These are phyloP conservation scores for Terfezia claveryi DNA, from an alignment of 495 filamentous ascomycete genomes.

Conservation along the genomic window DNA sequence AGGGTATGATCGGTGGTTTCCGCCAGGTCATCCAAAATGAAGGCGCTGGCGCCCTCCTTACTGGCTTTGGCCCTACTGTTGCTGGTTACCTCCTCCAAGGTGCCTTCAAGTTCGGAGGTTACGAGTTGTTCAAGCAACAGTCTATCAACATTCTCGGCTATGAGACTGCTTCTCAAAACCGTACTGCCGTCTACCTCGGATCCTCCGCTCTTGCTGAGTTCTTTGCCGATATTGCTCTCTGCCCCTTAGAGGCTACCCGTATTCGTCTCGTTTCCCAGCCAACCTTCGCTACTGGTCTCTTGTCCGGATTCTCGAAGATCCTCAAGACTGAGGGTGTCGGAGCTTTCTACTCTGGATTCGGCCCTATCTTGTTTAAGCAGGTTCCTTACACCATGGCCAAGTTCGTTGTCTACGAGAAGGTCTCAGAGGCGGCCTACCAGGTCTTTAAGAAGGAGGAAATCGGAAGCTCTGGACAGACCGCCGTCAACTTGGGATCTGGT, in stretches of 20 bases:
- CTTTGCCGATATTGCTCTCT: constrained; percentile 85
- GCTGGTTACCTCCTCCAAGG: constrained; percentile 92
- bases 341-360: constrained; percentile 88
- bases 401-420: constrained; percentile 99
- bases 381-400: constrained; percentile 99
- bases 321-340: constrained; percentile 61
- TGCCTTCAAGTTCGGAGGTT: constrained; percentile 87
- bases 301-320: constrained; percentile 72
- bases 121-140: constrained; percentile 92
- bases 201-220: constrained; percentile 71
- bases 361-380: constrained; percentile 88
- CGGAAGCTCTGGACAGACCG: constrained; percentile 56
- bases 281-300: constrained; percentile 59
- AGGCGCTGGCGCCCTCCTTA: constrained; percentile 72
- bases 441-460: constrained; percentile 53
- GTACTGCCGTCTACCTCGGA: constrained; percentile 71
- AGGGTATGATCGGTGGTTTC: constrained; percentile 71
- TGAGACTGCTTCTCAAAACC: constrained; percentile 65
- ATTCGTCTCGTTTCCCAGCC: constrained; percentile 88
- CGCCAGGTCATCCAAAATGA: constrained; percentile 60
- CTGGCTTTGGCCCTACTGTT: constrained; percentile 67
- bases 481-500: constrained; percentile 84
- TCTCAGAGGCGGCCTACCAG: constrained; percentile 54
- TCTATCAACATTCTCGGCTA: constrained; percentile 56
- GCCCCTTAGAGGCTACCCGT: constrained; percentile 82